A percentile compares a stretch with the other conserved stretches of the same genome.
Conservation (phyloP, 2,329 filamentous ascomycete genomes). For the Fusarium sacchari region DNA sequence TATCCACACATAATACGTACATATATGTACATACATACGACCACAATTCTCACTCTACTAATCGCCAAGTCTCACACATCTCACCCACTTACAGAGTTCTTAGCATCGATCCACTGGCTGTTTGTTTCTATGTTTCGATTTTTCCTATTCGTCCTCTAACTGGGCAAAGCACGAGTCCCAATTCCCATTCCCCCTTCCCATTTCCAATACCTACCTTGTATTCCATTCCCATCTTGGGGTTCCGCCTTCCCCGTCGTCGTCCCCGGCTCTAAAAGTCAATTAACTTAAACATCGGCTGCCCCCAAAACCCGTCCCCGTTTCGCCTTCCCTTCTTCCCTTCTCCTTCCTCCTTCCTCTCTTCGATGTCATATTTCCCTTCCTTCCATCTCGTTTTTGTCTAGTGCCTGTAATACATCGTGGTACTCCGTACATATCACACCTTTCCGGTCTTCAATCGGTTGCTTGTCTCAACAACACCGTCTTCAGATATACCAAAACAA, state of each 20-base stretch:
- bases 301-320: conserved; percentile 10
- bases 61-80: conserved; percentile 21
- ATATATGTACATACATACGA: conserved; percentile 1
- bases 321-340: background rate
- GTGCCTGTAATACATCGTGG: background rate
- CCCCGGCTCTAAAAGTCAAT: conserved; percentile 37
- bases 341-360: conserved; percentile 1
- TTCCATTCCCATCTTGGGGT: conserved; percentile 17
- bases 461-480: conserved; percentile 3
- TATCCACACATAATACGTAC: conserved; percentile 28
- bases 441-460: background rate
- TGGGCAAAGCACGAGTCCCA: conserved; percentile 6
- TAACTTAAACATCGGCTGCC: conserved; percentile 33
- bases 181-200: conserved; percentile 2
- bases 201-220: background rate
- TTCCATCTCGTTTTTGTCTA: background rate
- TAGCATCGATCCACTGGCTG: conserved; percentile 17
- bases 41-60: conserved; percentile 18
- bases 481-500: conserved; percentile 19
- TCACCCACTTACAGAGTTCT: conserved; percentile 24
- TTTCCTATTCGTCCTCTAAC: background rate
- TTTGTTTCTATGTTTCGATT: background rate
- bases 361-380: conserved; percentile 14
- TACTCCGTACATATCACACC: background rate
- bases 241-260: conserved; percentile 25